Conservation (phyloP, 1,284 basidiomycete genomes). For the Microbotryum lychnidis-dioicae region DNA sequence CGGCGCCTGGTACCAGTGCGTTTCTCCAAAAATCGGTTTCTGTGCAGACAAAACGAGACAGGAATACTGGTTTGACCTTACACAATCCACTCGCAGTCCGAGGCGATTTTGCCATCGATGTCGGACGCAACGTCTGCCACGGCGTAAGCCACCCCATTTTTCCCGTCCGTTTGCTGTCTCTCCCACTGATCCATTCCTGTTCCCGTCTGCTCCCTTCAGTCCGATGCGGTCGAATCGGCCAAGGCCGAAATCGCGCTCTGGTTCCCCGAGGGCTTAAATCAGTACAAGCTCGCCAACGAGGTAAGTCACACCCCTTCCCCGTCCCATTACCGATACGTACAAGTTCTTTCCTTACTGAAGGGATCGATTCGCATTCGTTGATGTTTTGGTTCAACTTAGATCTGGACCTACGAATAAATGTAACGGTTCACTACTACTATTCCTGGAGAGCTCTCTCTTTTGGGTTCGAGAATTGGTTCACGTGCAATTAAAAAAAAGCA, state of each 20-base stretch:
- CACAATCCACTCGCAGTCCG: constrained; percentile 47
- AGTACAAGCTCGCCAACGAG: constrained; percentile 4
- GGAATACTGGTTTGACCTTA: too few relatives aligned
- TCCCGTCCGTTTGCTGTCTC: constrained; percentile 53
- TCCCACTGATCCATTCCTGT: not conserved
- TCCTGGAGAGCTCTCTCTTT: too few relatives aligned
- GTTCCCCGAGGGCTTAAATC: constrained; percentile 42
- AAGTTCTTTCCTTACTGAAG: too few relatives aligned
- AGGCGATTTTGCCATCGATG: constrained; percentile 84
- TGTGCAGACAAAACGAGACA: constrained; percentile 3
- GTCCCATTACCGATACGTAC: too few relatives aligned
- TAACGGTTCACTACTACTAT: too few relatives aligned
- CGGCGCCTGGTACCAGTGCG: constrained; percentile 59
- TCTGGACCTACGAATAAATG: constrained; percentile 5
- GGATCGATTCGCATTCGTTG: too few relatives aligned
- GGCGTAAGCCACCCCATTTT: constrained; percentile 43
- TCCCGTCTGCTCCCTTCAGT: constrained; percentile 49
- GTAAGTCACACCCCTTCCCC: not conserved
- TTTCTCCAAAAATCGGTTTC: constrained; percentile 6
- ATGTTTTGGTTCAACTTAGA: not conserved
- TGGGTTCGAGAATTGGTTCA: too few relatives aligned
- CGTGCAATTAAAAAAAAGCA: too few relatives aligned
- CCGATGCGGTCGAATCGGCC: constrained; percentile 43
- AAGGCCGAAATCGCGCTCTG: constrained; percentile 85
- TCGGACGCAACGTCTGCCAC: constrained; percentile 86